These are phyloP conservation scores for Emergomyces orientalis DNA, from an alignment of 2,329 filamentous ascomycete genomes.

Conservation along the genomic window DNA sequence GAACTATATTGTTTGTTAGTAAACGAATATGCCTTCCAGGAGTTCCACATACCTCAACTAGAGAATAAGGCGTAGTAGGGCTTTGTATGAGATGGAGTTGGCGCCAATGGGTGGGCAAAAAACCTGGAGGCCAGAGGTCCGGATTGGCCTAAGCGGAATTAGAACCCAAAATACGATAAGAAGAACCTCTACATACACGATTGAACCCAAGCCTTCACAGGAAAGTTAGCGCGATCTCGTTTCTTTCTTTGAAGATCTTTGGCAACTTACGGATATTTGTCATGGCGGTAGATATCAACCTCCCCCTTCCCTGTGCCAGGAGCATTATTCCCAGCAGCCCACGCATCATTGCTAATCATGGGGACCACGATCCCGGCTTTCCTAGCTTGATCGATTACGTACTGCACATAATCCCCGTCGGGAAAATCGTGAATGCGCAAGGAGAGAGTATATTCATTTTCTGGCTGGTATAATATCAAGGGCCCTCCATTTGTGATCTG, in stretches of 20 bases:
- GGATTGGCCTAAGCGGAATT: conserved; percentile 41
- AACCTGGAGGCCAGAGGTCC: conserved; percentile 48
- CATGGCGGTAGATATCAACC: conserved; percentile 58
- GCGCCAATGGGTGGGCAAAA: conserved; percentile 49
- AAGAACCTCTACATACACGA: conserved; percentile 23
- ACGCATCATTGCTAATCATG: conserved; percentile 65
- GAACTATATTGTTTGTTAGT: conserved; percentile 38
- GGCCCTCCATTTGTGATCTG: conserved; percentile 79
- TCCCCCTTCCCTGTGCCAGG: conserved; percentile 50
- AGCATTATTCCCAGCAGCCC: conserved; percentile 50
- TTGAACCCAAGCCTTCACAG: conserved; percentile 30
- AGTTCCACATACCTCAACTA: conserved; percentile 44
- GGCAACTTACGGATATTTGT: conserved; percentile 48
- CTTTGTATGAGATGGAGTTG: conserved; percentile 50
- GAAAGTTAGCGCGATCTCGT: conserved; percentile 4
- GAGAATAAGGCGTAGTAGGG: conserved; percentile 55
- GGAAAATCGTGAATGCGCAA: conserved; percentile 48
- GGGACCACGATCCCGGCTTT: conserved; percentile 64
- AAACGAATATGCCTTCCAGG: not conserved
- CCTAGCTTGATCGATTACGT: conserved; percentile 59
- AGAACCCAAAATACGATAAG: conserved; percentile 5
- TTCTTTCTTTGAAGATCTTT: not conserved
- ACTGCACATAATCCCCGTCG: conserved; percentile 59
- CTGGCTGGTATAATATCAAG: conserved; percentile 67
- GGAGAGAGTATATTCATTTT: conserved; percentile 65